A percentile compares a stretch with the other conserved stretches of the same genome.
Evolutionary conservation across 2,329 filamentous ascomycete species (phyloP).

Genomic region (Plenodomus biglobosus): DNA sequence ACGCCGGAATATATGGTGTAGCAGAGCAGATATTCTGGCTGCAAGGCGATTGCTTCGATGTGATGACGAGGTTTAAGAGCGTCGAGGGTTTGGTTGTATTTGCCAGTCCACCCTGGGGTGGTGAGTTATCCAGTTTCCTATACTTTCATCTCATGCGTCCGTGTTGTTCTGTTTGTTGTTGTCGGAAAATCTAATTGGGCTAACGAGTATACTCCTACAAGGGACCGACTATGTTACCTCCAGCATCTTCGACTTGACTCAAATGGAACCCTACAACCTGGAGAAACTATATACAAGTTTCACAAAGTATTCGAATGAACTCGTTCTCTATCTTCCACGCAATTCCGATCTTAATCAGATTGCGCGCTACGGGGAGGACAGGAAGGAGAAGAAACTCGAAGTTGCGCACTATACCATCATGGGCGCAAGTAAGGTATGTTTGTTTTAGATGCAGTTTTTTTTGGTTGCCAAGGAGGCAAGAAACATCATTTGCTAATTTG

Average conservation of each 20-base stretch:
- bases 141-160: no score
- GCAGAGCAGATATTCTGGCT: constrained; percentile 80
- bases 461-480: no score
- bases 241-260: constrained; percentile 76
- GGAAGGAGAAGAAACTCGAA: constrained; percentile 32
- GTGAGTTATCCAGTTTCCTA: no score
- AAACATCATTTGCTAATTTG: neutral
- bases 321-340: constrained; percentile 81
- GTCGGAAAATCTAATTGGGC: no score
- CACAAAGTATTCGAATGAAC: constrained; percentile 48
- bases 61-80: constrained; percentile 58
- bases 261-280: constrained; percentile 85
- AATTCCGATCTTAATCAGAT: constrained; percentile 45
- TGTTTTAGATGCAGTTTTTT: no score
- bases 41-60: constrained; percentile 81
- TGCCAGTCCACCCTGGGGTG: constrained; percentile 74
- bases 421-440: constrained; percentile 76
- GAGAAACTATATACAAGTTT: constrained; percentile 47
- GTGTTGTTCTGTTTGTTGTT: no score
- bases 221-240: constrained; percentile 64
- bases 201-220: constrained; percentile 25
- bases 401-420: constrained; percentile 81
- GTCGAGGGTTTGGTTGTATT: constrained; percentile 63
- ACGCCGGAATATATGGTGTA: constrained; percentile 83
- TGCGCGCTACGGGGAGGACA: constrained; percentile 34